Conservation (phyloP, 2,329 filamentous ascomycete species). For the Xylariaceae sp. region DNA sequence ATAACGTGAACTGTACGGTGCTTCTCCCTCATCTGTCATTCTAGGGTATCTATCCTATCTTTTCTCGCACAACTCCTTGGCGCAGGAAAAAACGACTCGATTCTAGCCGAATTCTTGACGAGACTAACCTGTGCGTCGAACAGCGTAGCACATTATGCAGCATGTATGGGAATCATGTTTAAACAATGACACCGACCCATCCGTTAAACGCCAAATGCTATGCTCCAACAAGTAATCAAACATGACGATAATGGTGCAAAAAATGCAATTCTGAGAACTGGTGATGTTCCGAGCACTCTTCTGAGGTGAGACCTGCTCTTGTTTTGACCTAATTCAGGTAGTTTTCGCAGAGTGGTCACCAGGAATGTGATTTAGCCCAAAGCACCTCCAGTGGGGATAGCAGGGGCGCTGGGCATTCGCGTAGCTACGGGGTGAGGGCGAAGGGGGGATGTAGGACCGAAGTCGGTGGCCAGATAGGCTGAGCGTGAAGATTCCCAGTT, state of each 20-base stretch:
- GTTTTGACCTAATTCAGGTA: constrained; percentile 12
- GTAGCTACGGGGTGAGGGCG: constrained; percentile 35
- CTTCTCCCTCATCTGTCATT: constrained; percentile 3
- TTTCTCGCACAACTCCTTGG: background rate
- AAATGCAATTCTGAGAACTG: constrained; percentile 23
- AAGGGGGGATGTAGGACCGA: constrained; percentile 34
- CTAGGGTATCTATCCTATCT: constrained; percentile 1
- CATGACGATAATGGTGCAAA: constrained; percentile 15
- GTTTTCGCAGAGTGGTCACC: constrained; percentile 9
- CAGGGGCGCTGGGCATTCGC: constrained; percentile 39
- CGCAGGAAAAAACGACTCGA: too few species aligned
- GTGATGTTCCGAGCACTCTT: constrained; percentile 16
- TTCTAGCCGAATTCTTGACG: too few species aligned
- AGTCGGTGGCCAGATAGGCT: constrained; percentile 38
- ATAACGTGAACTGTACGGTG: too few species aligned
- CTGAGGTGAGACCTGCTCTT: constrained; percentile 10
- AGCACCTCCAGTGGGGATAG: constrained; percentile 51
- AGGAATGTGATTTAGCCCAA: constrained; percentile 38
- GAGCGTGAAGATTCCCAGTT: constrained; percentile 49
- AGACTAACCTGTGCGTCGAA: too few species aligned
- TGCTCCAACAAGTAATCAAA: constrained; percentile 29
- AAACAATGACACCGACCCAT: constrained; percentile 19
- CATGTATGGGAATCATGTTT: constrained; percentile 3
- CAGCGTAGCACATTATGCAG: constrained; percentile 3
- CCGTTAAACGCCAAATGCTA: constrained; percentile 33